Percentiles rank a stretch among this genome's conserved stretches.
These are phyloP conservation scores for Lentinula lateritia DNA, from an alignment of 768 basidiomycete genomes.

Conservation along the genomic window DNA sequence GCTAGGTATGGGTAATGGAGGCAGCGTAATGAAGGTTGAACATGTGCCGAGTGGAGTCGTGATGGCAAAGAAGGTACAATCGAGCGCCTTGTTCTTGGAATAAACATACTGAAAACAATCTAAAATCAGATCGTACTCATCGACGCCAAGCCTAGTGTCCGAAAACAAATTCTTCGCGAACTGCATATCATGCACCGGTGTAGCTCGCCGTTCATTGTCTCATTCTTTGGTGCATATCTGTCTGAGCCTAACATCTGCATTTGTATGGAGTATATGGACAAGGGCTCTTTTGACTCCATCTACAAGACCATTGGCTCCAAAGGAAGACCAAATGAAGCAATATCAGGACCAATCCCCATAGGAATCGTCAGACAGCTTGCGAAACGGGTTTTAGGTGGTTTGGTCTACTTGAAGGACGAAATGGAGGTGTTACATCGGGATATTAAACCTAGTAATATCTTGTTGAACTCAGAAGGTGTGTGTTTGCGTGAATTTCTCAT, in stretches of 20 bases:
- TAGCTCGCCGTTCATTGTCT: constrained; percentile 88
- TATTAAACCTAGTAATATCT: constrained; percentile 79
- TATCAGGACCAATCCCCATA: constrained; percentile 62
- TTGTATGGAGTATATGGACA: constrained; percentile 97
- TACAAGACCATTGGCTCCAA: constrained; percentile 86
- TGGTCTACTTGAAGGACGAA: constrained; percentile 95
- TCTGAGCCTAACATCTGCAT: constrained; percentile 98
- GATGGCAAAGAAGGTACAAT: constrained; percentile 95
- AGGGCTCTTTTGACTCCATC: constrained; percentile 88
- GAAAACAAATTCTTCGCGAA: constrained; percentile 97
- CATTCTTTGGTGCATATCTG: constrained; percentile 95
- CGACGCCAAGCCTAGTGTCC: constrained; percentile 91
- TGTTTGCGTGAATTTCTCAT: constrained; percentile 1
- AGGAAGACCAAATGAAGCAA: background rate
- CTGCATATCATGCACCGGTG: constrained; percentile 99
- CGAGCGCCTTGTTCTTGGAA: background rate
- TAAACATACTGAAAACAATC: background rate
- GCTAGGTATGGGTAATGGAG: constrained; percentile 94
- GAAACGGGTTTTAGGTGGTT: constrained; percentile 84
- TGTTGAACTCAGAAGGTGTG: constrained; percentile 81
- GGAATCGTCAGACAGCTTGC: constrained; percentile 91
- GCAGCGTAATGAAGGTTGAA: constrained; percentile 94
- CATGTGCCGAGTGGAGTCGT: constrained; percentile 86
- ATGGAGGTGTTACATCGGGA: constrained; percentile 96
- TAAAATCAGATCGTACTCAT: constrained; percentile 81